Conservation (phyloP, 495 filamentous ascomycete genomes). For the Penicillium coffeae region DNA sequence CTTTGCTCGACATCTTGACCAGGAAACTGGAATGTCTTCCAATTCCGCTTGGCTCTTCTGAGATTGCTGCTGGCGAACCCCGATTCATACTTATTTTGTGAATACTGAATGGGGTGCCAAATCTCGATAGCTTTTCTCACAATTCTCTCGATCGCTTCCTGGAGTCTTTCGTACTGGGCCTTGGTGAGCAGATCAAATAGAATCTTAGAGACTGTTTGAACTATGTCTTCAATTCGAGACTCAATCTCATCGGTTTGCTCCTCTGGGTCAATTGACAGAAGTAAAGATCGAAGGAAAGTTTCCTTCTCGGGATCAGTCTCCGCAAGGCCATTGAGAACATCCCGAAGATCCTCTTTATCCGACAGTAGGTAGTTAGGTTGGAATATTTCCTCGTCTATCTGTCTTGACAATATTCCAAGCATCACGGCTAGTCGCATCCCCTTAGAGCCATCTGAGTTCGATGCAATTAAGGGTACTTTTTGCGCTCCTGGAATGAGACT, state of each 20-base stretch:
- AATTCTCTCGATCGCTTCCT: neutral
- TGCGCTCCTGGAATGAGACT: neutral
- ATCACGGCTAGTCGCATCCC: conserved; percentile 18
- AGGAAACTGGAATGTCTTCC: neutral
- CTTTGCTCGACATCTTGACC: neutral
- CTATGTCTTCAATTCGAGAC: neutral
- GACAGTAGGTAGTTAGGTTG: conserved; percentile 20
- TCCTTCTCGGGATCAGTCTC: conserved; percentile 20
- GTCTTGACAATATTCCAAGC: conserved; percentile 21
- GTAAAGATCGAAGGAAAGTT: conserved; percentile 20
- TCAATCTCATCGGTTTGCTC: neutral
- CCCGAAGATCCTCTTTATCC: conserved; percentile 4
- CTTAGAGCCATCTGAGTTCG: conserved; percentile 8
- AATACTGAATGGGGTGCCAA: neutral
- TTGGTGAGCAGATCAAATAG: neutral
- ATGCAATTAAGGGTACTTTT: neutral
- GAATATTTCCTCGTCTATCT: conserved; percentile 24
- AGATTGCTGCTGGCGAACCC: neutral
- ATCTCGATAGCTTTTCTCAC: neutral
- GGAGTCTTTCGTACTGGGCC: neutral
- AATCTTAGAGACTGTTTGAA: neutral
- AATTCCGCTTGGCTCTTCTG: neutral
- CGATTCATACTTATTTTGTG: neutral
- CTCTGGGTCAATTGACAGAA: conserved; percentile 16
- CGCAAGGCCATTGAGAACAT: conserved; percentile 14